Evolutionary conservation across 1,284 basidiomycete genomes (phyloP).

Genomic region (Erythrobasidium hasegawianum): DNA sequence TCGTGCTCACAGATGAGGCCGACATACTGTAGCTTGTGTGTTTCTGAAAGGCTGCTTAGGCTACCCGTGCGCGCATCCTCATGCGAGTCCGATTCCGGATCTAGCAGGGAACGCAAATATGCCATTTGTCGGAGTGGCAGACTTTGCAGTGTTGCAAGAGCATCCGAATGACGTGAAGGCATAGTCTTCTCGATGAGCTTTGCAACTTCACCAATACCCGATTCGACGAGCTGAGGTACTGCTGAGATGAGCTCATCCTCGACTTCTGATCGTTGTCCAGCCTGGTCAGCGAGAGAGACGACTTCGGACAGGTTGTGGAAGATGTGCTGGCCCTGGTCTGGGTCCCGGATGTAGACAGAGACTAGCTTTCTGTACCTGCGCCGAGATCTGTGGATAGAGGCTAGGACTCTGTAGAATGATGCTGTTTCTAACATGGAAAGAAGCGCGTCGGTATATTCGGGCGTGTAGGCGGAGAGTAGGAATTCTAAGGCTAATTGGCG

Average conservation of each 20-base stretch:
- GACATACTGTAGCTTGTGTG: constrained; percentile 64
- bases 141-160: constrained; percentile 47
- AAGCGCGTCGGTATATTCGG: constrained; percentile 68
- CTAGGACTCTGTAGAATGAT: constrained; percentile 84
- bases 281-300: not conserved
- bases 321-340: constrained; percentile 60
- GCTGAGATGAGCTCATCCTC: constrained; percentile 61
- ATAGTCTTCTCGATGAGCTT: constrained; percentile 65
- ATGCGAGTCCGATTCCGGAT: constrained; percentile 52
- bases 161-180: constrained; percentile 61
- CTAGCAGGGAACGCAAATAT: constrained; percentile 74
- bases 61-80: constrained; percentile 35
- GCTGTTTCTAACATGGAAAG: constrained; percentile 71
- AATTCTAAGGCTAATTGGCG: constrained; percentile 92
- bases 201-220: constrained; percentile 65
- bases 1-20: constrained; percentile 68
- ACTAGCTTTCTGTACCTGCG: constrained; percentile 71
- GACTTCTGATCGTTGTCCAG: constrained; percentile 46
- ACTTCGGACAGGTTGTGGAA: constrained; percentile 51
- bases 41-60: constrained; percentile 54
- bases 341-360: constrained; percentile 70
- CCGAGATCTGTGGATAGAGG: constrained; percentile 71
- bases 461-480: constrained; percentile 83
- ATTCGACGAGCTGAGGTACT: constrained; percentile 62
- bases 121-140: constrained; percentile 62